Evolutionary conservation across 768 basidiomycete species (phyloP).

Genomic region (Termitomyces sp.): DNA sequence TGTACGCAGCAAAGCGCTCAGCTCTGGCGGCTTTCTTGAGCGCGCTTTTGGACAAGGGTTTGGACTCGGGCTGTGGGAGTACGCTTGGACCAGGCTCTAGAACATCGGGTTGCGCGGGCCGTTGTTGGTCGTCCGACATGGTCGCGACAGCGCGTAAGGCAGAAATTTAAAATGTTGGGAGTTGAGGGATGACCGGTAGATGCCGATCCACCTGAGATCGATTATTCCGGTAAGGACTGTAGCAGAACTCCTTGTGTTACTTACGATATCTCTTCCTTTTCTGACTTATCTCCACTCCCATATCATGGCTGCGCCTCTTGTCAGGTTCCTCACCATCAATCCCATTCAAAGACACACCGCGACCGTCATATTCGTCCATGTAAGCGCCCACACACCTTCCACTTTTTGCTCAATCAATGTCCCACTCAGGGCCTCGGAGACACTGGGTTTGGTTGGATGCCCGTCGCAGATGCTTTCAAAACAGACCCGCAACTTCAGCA

Average conservation of each 20-base stretch:
- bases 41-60: conserved; percentile 69
- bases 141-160: conserved; percentile 1
- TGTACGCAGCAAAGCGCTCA: conserved; percentile 58
- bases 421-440: conserved; percentile 67
- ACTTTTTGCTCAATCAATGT: conserved; percentile 1
- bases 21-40: conserved; percentile 74
- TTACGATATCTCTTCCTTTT: conserved; percentile 15
- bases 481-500: conserved; percentile 53
- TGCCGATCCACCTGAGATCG: conserved; percentile 39
- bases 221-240: conserved; percentile 29
- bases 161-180: conserved; percentile 3
- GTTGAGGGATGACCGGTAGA: conserved; percentile 31
- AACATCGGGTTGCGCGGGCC: conserved; percentile 7
- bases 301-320: conserved; percentile 29
- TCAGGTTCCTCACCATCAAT: conserved; percentile 51
- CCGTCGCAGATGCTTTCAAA: conserved; percentile 68
- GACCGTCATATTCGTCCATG: conserved; percentile 89
- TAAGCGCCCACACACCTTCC: conserved; percentile 30
- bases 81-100: conserved; percentile 4
- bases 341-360: conserved; percentile 69
- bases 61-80: conserved; percentile 9
- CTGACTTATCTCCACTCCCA: conserved; percentile 16
- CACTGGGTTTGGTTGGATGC: conserved; percentile 71
- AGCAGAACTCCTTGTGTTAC: conserved; percentile 19
- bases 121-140: conserved; percentile 9